Percentiles rank a stretch among this genome's conserved stretches.
phyloP scores from a whole-genome alignment of 176 grass and related monocot species.

The Musa beccarii region DNA sequence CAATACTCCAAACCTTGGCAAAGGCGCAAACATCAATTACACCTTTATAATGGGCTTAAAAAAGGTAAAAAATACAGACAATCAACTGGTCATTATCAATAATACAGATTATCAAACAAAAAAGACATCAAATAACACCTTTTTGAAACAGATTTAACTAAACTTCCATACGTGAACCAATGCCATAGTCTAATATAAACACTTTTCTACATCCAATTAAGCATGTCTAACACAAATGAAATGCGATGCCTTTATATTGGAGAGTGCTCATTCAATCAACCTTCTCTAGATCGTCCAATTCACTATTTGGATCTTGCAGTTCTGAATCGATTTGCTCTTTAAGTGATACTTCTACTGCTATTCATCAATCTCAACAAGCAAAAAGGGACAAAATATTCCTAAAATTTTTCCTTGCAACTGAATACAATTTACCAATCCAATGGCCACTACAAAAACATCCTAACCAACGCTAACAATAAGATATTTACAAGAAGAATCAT shows the following conservation, averaged over 20 bases:
- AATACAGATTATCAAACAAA: too few species aligned
- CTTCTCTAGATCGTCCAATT: background rate
- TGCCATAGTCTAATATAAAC: too few species aligned
- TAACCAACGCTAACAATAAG: too few species aligned
- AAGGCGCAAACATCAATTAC: too few species aligned
- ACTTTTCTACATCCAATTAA: too few species aligned
- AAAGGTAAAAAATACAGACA: background rate
- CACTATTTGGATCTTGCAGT: background rate
- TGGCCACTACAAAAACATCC: too few species aligned
- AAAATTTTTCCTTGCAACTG: too few species aligned
- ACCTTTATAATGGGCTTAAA: background rate
- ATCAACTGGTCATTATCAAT: background rate
- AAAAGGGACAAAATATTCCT: background rate
- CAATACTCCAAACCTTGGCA: too few species aligned
- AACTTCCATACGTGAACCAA: too few species aligned
- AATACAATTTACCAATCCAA: too few species aligned
- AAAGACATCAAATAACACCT: too few species aligned
- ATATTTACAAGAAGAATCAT: background rate
- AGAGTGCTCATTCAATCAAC: background rate
- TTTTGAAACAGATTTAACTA: too few species aligned
- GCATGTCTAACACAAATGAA: background rate
- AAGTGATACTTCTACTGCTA: background rate
- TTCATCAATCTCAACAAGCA: background rate
- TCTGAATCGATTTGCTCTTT: background rate
- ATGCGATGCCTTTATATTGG: background rate